phyloP scores from a whole-genome alignment of 2,329 filamentous ascomycete species.

The Fusarium floridanum region DNA sequence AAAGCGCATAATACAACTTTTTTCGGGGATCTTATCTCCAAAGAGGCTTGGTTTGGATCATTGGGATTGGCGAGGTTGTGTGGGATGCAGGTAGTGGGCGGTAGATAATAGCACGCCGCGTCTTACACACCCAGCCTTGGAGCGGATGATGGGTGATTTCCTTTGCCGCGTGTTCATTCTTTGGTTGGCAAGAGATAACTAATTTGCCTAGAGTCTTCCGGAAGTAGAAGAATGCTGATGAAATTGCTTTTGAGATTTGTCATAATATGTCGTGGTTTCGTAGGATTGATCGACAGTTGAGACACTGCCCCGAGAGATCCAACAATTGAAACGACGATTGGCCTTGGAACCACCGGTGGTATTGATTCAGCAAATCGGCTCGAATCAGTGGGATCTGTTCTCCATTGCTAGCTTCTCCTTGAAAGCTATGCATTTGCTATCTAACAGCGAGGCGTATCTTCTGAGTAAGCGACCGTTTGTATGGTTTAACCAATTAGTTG shows the following conservation, averaged over 20 bases:
- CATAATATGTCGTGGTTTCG: neutral
- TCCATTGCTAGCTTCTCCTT: neutral
- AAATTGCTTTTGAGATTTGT: neutral
- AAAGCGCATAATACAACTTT: too few relatives aligned
- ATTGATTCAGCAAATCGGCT: neutral
- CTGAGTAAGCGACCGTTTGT: neutral
- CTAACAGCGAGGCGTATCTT: neutral
- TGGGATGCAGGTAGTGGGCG: neutral
- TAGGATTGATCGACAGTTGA: neutral
- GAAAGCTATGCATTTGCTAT: neutral
- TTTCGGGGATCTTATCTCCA: neutral
- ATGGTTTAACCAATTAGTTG: neutral
- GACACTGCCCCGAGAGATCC: neutral
- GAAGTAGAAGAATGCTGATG: neutral
- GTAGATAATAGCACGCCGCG: constrained; percentile 7
- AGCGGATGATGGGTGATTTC: neutral
- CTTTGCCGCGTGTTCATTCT: neutral
- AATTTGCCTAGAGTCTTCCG: neutral
- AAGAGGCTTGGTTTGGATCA: neutral
- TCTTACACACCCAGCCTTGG: neutral
- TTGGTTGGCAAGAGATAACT: neutral
- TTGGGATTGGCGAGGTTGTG: neutral
- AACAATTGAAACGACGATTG: neutral
- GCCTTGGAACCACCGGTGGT: neutral
- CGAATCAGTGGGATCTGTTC: neutral